Evolutionary conservation across 257 asterid genomes (phyloP).

Genomic region (Plantago elongata): DNA sequence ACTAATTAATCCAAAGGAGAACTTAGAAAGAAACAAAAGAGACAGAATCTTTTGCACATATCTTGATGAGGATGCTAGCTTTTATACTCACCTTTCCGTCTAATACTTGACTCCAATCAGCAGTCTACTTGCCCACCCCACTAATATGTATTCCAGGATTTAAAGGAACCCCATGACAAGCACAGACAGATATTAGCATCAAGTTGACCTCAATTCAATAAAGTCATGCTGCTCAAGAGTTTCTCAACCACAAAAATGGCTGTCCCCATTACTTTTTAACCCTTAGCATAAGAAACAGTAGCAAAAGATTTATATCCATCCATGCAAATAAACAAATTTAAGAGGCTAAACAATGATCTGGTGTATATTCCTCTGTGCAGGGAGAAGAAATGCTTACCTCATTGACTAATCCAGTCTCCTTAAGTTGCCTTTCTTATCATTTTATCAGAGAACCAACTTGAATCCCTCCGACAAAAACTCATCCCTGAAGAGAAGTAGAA

Average conservation of each 20-base stretch:
- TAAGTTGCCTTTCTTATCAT: slow-evolving; percentile 1
- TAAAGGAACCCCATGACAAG: slow-evolving; percentile 7
- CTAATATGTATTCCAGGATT: slow-evolving; percentile 10
- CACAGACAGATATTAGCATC: no score
- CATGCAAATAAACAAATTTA: neutral
- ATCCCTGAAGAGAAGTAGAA: slow-evolving; percentile 33
- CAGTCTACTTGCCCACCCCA: slow-evolving; percentile 7
- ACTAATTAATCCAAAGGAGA: no score
- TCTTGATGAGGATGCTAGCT: neutral
- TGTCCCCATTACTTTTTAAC: slow-evolving; percentile 2
- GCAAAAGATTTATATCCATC: no score
- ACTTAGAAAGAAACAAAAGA: no score
- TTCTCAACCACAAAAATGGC: slow-evolving; percentile 9
- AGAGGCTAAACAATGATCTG: slow-evolving; percentile 13
- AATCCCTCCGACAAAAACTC: slow-evolving; percentile 63
- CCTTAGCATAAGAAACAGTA: neutral
- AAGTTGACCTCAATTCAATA: no score
- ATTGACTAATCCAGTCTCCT: slow-evolving; percentile 13
- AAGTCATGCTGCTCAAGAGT: slow-evolving; percentile 12
- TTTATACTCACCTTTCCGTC: neutral
- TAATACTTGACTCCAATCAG: neutral
- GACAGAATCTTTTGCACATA: neutral
- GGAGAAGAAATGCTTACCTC: slow-evolving; percentile 11
- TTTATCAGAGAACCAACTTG: slow-evolving; percentile 50
- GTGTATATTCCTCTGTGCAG: neutral